Base-by-base conservation (phyloP, 2,329 filamentous ascomycete species). In the Colletotrichum simmondsii region DNA sequence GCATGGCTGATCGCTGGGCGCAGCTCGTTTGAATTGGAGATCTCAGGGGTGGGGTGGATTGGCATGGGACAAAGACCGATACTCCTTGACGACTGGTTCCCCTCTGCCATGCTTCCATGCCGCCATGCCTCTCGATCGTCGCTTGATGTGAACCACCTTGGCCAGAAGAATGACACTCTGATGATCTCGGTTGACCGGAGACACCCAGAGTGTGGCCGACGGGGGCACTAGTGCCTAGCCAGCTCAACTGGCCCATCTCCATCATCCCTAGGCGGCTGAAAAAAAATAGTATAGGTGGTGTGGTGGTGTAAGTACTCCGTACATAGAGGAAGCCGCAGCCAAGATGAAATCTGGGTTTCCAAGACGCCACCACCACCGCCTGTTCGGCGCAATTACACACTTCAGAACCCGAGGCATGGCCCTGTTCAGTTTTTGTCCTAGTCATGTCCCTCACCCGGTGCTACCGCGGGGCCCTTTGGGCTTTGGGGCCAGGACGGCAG, bases 1-100 rank as follows among this genome's bases (percentile, higher is more conserved):
- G 66, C 56, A 72, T 65, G 42, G 66, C 66, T 70, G 60, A 70
- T 72, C 66, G 60, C 60, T 61, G 56, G 70, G 60, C 66, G 66
- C 66, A 72, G 60, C 60, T 70, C 53, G 60, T 61, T 30, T 64
- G 32, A 12, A 42, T 35, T 10, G 54, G 66, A 70, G 49, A 65
- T 22, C 67, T 56, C 46, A 53, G 54, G 26, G 30, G 66, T 37
- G 57, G 7, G 16, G 24, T 28, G 19, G 59, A 35, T 49, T 49
- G 42, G 22, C 46, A 32, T 14, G 60, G 60, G 24, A 49, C 4
- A 22, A 63, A 24, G 28, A 10, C 26, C 42, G 11, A 49, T n/a
- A 7, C 6, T 16, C 26, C 28, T n/a, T 19, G 24, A 30, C 52
- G 28, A 49, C 28, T 49, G 14, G 49, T 24, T 24, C 26, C 26